phyloP scores from a whole-genome alignment of 1,284 basidiomycete species.

The Agroathelia rolfsii region DNA sequence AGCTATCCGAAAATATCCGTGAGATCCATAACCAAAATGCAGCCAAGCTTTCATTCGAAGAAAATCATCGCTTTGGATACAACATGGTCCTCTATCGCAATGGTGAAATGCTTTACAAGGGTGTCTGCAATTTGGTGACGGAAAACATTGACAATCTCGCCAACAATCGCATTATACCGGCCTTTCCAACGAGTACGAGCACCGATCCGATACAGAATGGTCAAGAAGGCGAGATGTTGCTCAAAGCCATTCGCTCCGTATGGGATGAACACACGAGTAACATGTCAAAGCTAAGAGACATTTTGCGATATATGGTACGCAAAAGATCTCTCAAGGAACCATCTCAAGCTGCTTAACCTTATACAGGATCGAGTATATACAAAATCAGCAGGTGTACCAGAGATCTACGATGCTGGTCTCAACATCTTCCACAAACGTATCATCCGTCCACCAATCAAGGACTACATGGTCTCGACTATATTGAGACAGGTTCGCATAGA shows the following conservation, averaged over 20 bases:
- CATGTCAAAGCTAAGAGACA: constrained; percentile 84
- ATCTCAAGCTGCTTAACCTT: constrained; percentile 6
- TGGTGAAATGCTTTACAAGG: constrained; percentile 84
- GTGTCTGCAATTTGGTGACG: constrained; percentile 70
- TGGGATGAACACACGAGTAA: constrained; percentile 94
- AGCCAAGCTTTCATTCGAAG: constrained; percentile 89
- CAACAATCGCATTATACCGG: constrained; percentile 67
- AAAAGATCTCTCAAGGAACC: constrained; percentile 1
- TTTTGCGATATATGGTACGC: constrained; percentile 93
- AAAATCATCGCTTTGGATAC: constrained; percentile 91
- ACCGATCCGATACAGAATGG: constrained; percentile 52
- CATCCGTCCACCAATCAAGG: constrained; percentile 75
- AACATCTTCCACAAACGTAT: constrained; percentile 82
- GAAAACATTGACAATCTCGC: constrained; percentile 83
- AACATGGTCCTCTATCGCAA: constrained; percentile 87
- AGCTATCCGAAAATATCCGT: constrained; percentile 75
- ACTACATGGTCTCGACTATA: constrained; percentile 74
- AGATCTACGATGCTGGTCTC: constrained; percentile 78
- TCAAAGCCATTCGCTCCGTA: constrained; percentile 76
- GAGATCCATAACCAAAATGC: constrained; percentile 97
- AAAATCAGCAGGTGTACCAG: constrained; percentile 58
- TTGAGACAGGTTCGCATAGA: constrained; percentile 86
- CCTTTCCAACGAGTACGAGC: constrained; percentile 59
- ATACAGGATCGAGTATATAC: constrained; percentile 85
- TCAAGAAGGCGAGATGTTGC: constrained; percentile 75